Conservation (phyloP, 129 eudicot genomes). For the Pittosporum tobira region DNA sequence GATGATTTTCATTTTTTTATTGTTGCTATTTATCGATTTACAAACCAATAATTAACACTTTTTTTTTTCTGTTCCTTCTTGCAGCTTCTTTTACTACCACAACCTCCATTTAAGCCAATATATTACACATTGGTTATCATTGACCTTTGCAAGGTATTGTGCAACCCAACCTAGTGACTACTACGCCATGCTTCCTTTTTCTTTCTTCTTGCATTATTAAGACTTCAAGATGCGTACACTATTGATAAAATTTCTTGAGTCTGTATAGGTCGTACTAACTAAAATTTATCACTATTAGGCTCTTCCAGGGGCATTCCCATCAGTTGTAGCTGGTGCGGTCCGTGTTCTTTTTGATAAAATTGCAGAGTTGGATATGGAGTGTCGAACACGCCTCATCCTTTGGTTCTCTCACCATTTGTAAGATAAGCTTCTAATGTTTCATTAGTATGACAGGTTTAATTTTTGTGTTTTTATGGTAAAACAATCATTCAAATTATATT, state of each 20-base stretch:
- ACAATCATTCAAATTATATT: neutral
- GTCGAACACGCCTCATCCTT: conserved; percentile 86
- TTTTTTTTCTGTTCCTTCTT: conserved; percentile 2
- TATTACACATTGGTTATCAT: conserved; percentile 92
- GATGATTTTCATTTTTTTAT: conserved; percentile 2
- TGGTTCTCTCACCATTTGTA: conserved; percentile 99
- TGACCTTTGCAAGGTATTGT: conserved; percentile 89
- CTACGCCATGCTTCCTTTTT: neutral
- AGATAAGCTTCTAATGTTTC: conserved; percentile 19
- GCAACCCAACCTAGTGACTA: neutral
- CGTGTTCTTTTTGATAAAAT: conserved; percentile 96
- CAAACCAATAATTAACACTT: neutral
- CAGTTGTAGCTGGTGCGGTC: conserved; percentile 97
- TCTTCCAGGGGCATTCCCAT: conserved; percentile 99
- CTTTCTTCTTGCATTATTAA: neutral
- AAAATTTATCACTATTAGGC: conserved; percentile 39
- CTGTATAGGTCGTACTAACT: neutral
- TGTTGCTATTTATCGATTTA: neutral
- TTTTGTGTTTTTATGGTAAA: neutral
- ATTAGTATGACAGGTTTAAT: neutral
- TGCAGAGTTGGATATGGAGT: conserved; percentile 91
- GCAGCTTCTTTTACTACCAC: conserved; percentile 91
- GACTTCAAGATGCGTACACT: neutral
- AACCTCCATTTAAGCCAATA: conserved; percentile 86
- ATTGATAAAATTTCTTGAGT: neutral